Evolutionary conservation across 2,329 filamentous ascomycete genomes (phyloP).

Genomic region (Aureobasidium mangrovei): DNA sequence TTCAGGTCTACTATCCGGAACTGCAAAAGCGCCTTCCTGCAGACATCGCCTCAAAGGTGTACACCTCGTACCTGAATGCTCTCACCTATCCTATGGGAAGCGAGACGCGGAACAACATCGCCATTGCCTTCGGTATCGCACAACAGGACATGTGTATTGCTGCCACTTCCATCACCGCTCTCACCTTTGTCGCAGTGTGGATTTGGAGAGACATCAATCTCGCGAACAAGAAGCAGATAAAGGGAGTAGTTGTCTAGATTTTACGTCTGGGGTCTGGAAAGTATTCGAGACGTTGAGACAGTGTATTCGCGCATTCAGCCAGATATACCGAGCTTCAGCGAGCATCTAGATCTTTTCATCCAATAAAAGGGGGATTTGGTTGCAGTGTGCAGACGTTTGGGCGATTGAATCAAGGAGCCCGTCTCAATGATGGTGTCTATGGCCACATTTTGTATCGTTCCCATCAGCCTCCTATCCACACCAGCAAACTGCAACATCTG

Average conservation of each 20-base stretch:
- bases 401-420: too few relatives aligned
- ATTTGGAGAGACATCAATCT: constrained; percentile 28
- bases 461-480: too few relatives aligned
- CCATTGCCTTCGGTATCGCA: constrained; percentile 39
- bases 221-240: constrained; percentile 28
- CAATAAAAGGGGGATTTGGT: too few relatives aligned
- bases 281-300: not conserved
- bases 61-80: constrained; percentile 22
- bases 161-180: constrained; percentile 23
- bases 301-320: too few relatives aligned
- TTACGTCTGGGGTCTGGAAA: too few relatives aligned
- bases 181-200: constrained; percentile 23
- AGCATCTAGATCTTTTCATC: too few relatives aligned
- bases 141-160: constrained; percentile 38
- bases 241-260: constrained; percentile 26
- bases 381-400: too few relatives aligned
- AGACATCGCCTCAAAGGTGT: not conserved
- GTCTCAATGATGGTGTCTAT: too few relatives aligned
- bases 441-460: too few relatives aligned
- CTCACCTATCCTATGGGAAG: constrained; percentile 34
- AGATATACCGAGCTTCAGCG: not conserved
- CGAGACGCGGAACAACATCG: constrained; percentile 35
- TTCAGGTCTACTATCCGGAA: not conserved
- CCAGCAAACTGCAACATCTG: too few relatives aligned
- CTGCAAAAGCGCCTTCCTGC: constrained; percentile 4